Base-by-base conservation (phyloP, 1,139 yeast species). In the Tardiomyces depauwii region DNA sequence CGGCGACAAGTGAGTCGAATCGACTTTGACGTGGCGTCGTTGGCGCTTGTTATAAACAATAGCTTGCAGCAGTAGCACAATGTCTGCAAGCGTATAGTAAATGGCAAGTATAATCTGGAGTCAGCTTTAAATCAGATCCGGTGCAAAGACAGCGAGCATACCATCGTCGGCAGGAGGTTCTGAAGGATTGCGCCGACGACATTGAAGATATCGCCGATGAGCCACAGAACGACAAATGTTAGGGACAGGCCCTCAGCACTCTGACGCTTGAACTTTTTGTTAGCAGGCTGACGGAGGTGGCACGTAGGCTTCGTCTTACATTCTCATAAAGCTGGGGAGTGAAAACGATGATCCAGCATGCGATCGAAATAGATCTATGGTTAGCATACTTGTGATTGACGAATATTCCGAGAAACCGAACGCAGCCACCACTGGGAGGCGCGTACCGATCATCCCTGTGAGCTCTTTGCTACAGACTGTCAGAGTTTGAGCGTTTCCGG, bases 261-360 rank as follows among this genome's bases (percentile, higher is more conserved):
- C 61, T 84, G 80, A 59, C 96, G 71, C 51, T 75, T 74, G 61
- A 85, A 88, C 66, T 63, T 33, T n/a, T n/a, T n/a, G n/a, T n/a
- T n/a, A n/a, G n/a, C n/a, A n/a, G n/a, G n/a, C 16, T 18, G 12
- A 30, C 6, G 16, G 21, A 6, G 28, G 28, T 11, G 28, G 28
- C 28, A 36, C n/a, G n/a, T n/a, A n/a, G n/a, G n/a, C n/a, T n/a
- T n/a, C n/a, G n/a, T n/a, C n/a, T n/a, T 54, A 64, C 68, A 61
- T 89, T 89, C 61, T 91, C 96, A 63, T 87, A 89, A 42, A 91
- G 82, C 62, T 91, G 98, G 14, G 98, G 98, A 39, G 95, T 94
- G 70, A 91, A 91, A 21, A 91, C 97, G 46, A 91, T 88, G 52
- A 91, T 83, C 98, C 98, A 91, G 63, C 97, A 91, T 18, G 96